Base-by-base conservation (phyloP, 2,329 filamentous ascomycete genomes). In the Stromatinia cepivora region DNA sequence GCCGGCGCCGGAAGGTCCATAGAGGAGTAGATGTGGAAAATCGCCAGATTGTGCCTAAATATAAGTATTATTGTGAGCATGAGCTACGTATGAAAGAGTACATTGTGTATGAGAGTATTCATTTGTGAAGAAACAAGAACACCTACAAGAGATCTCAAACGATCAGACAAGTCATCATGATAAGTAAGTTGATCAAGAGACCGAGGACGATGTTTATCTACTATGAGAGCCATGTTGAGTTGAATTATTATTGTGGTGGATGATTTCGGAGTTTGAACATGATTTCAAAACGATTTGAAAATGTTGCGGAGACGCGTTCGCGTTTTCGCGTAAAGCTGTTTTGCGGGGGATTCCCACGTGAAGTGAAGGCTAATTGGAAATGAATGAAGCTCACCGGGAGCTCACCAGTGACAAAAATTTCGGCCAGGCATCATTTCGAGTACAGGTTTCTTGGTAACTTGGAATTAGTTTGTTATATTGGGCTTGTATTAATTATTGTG, bases 21-120 rank as follows among this genome's bases (percentile, higher is more conserved):
- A 99, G 73, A 99, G 92, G 72, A 99, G 91, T 59, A 99, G 89
- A 82, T 99, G 96, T 63, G 95, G 95, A 79, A 99, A 99, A 80
- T 99, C 96, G 75, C 94, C 93, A 81, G 92, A 96, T 87, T 96
- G 92, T 67, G 95, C 95, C 94, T 97, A 75, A 71, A 45, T 31
- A 62, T 31, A 42, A 48, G 64, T 73, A 9, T 65, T 72, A 71
- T 62, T 70, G 42, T 69, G 58, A 64, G 63, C 25, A 46, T 63
- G 52, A 31, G 42, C n/a, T 63, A n/a, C 22, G 28, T 62, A 10
- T n/a, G n/a, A 39, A 36, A 57, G n/a, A 50, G 42, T 52, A 25
- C 11, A 42, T 31, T 9, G 34, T 28, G 25, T 46, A 28, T 25
- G n/a, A 22, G 17, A 4, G 31, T 28, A 22, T 52, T 20, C 17